Base-by-base conservation (phyloP, 2,329 filamentous ascomycete species). In the Penicillium sp. region DNA sequence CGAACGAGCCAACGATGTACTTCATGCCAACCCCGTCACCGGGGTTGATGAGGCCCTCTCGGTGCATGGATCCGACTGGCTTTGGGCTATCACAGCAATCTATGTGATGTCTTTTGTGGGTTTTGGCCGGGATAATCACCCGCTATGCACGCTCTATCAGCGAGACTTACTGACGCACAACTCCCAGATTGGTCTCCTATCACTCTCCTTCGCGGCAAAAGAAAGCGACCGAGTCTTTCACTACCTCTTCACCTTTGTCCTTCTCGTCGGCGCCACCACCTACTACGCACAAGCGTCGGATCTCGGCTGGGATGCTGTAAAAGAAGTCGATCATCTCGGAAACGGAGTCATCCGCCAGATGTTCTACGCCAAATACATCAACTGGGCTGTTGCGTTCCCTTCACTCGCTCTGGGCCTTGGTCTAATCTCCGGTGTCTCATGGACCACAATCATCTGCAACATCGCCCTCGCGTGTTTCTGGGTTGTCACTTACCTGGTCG, bases 361-460 rank as follows among this genome's bases (percentile, higher is more conserved):
- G 53, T 79, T 78, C 64, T 80, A 69, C 57, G 67, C 70, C 43
- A 75, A 76, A 57, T 79, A 79, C 54, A 65, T 78, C 58, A 69
- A 76, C 65, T 79, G 74, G 74, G 69, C 71, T 9, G 69, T 79
- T 11, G 55, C 68, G 4, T 79, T 75, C 57, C 74, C 76, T 0
- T 57, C 67, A 21, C 49, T 69, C 31, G 56, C 68, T 30, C 56
- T 78, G 18, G 65, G 72, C 2, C 64, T 78, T 6, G 75, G 76
- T 28, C 64, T 79, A 11, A 51, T 75, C 23, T 73, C 72, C 15
- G 75, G 75, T 32, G 60, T 78, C 20, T 70, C 74, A n/a, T 79
- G 76, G 77, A 70, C 76, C 14, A 78, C 73, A 17, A 77, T 79
- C 43, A 26, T 73, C 42, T 77, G 68, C 56, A 72, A 77, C 41